Evolutionary conservation across 2,329 filamentous ascomycete genomes (phyloP).

Genomic region (Botrytis porri): DNA sequence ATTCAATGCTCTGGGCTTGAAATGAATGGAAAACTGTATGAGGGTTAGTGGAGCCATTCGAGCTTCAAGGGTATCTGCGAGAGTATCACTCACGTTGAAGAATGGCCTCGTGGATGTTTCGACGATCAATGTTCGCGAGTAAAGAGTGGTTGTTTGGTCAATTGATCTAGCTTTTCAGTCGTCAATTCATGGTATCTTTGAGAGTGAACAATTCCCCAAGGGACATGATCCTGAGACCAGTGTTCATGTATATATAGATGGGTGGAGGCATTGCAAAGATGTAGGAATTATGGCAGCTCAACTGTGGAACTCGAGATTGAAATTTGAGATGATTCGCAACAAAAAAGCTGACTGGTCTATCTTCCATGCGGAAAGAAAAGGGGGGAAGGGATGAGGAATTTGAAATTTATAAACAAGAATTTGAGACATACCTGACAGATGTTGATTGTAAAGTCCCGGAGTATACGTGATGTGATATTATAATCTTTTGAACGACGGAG

Average conservation of each 20-base stretch:
- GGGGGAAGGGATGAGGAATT: background rate
- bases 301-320: background rate
- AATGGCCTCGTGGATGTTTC: background rate
- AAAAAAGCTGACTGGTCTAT: background rate
- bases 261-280: background rate
- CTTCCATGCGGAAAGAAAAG: background rate
- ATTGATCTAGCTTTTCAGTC: background rate
- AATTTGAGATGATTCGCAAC: background rate
- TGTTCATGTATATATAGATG: background rate
- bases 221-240: background rate
- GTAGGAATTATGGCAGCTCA: background rate
- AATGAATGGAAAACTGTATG: background rate
- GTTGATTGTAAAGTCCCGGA: background rate
- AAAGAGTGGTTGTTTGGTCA: background rate
- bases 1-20: background rate
- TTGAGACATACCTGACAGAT: background rate
- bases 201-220: no score
- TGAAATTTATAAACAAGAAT: background rate
- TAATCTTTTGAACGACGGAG: background rate
- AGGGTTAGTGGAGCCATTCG: background rate
- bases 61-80: background rate
- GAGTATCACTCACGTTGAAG: background rate
- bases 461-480: no score
- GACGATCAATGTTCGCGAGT: background rate
- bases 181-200: background rate